Base-by-base conservation (phyloP, 2,329 filamentous ascomycete genomes). In the Ophiostoma novo-ulmi region DNA sequence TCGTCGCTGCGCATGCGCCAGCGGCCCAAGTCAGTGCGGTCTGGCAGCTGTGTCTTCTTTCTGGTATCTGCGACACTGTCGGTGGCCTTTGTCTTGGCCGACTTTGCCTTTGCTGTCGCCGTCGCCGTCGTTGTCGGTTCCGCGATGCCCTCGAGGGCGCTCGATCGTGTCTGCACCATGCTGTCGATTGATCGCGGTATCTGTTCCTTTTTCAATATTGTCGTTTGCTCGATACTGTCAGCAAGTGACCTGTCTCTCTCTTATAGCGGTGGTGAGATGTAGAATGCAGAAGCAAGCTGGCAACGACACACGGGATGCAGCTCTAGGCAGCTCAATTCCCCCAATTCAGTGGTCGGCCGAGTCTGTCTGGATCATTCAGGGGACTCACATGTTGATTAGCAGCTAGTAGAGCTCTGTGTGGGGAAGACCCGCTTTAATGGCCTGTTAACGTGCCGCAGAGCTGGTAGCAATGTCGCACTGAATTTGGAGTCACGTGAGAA, bases 1-100 rank as follows among this genome's bases (percentile, higher is more conserved):
- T 97, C 92, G 72, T 97, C 92, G 77, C 96, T 90, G 73, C 88
- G 86, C 78, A 98, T 81, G 73, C 95, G 87, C 95, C 95, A 99
- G 79, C 91, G 85, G 8, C 88, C 86, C 74, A 87, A 87, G 80
- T 99, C 94, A 5, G 93, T 97, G 77, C 86, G 88, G 55, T 83
- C 73, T 1, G 70, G 72, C 39, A 76, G 70, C 26, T 8, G 65
- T 6, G 65, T 38, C 35, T 63, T 70, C 22, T 73, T 26, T 38
- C 11, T 35, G 22, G 55, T 63, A 13, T 17, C 6, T 13, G 20
- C 22, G 48, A 8, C n/a, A 44, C 39, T 36, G 41, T 22, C 35
- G 44, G 10, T 31, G 31, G 3, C 31, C 52, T 17, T 8, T 67
- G 67, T 38, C 66, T 26, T 65, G n/a, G 38, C 14, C 26, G 38